Conservation (phyloP, 352 stramenopile genomes). For the Globisporangium spinosum region DNA sequence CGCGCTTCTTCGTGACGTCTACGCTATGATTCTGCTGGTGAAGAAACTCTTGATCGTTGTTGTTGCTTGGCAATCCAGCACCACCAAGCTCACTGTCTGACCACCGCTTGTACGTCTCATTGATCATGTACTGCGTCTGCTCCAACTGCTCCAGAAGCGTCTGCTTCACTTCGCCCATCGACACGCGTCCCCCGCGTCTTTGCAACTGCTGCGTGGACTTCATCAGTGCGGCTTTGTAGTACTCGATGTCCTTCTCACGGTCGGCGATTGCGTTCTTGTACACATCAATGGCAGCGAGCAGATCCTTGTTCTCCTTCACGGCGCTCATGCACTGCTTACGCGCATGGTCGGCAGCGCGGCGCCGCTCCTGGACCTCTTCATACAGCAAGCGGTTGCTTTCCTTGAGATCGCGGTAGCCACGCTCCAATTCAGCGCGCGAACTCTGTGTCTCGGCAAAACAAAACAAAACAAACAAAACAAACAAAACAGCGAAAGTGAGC, state of each 20-base stretch:
- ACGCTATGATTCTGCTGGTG: not conserved
- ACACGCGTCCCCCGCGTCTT: conserved; percentile 27
- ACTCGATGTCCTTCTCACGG: conserved; percentile 67
- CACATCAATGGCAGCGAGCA: conserved; percentile 57
- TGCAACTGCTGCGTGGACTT: conserved; percentile 53
- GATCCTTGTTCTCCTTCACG: conserved; percentile 62
- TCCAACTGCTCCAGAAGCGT: conserved; percentile 69
- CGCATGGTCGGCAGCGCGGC: conserved; percentile 42
- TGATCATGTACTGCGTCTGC: conserved; percentile 77
- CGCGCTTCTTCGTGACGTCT: conserved; percentile 4
- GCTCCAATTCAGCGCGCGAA: conserved; percentile 27
- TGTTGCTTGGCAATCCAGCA: conserved; percentile 11
- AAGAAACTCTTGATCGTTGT: conserved; percentile 15
- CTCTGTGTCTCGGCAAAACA: conserved; percentile 14
- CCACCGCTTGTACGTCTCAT: conserved; percentile 71
- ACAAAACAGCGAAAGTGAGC: not conserved
- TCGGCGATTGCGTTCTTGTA: conserved; percentile 57
- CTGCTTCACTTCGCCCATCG: conserved; percentile 67
- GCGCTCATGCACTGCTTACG: conserved; percentile 57
- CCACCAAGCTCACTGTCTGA: conserved; percentile 47
- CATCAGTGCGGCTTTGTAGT: conserved; percentile 45
- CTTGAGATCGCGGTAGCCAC: conserved; percentile 44
- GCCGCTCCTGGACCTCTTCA: conserved; percentile 54
- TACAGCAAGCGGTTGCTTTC: conserved; percentile 66
- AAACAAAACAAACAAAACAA: not conserved